Evolutionary conservation across 2,329 filamentous ascomycete species (phyloP).

Genomic region (Exophiala spinifera): DNA sequence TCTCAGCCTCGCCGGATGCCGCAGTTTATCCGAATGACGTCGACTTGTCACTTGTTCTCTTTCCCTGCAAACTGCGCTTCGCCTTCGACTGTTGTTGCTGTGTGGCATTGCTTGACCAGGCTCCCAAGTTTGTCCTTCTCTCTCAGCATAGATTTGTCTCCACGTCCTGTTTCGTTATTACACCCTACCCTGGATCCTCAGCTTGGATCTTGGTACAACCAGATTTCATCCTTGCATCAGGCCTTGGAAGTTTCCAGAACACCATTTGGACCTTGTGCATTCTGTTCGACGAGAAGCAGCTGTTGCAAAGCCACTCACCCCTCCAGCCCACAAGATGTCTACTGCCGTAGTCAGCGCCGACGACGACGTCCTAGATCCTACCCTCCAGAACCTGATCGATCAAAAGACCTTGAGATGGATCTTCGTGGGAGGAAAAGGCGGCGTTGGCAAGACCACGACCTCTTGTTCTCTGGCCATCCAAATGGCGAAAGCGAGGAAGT

Average conservation of each 20-base stretch:
- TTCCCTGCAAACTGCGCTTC: background rate
- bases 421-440: constrained; percentile 97
- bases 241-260: background rate
- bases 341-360: constrained; percentile 50
- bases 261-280: background rate
- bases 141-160: background rate
- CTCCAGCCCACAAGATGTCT: constrained; percentile 29
- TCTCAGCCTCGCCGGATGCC: background rate
- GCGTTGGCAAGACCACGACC: constrained; percentile 98
- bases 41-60: background rate
- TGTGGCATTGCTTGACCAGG: background rate
- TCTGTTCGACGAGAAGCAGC: background rate
- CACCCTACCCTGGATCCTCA: too few species aligned
- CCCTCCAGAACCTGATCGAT: constrained; percentile 89
- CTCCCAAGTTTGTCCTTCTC: background rate
- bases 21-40: constrained; percentile 1
- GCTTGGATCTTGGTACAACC: too few species aligned
- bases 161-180: background rate
- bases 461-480: constrained; percentile 98
- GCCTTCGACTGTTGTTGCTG: background rate
- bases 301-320: background rate
- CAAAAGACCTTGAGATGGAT: constrained; percentile 97
- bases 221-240: background rate
- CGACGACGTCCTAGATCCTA: constrained; percentile 78
- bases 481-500: constrained; percentile 89